Conservation (phyloP, 2,329 filamentous ascomycete genomes). For the Penicillium brevicompactum region DNA sequence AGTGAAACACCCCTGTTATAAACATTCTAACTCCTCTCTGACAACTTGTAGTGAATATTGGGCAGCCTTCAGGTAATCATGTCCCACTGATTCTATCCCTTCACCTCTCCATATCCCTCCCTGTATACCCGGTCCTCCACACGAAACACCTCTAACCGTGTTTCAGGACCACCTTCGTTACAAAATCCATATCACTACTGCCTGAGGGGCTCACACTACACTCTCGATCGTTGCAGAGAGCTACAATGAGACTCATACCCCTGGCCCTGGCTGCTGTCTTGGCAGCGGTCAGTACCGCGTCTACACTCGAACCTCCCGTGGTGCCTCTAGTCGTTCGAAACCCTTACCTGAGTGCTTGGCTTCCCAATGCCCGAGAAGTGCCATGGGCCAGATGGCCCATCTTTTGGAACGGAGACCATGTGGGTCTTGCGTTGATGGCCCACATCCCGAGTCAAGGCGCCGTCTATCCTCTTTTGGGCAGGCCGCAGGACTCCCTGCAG, state of each 20-base stretch:
- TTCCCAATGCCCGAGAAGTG: slow-evolving; percentile 68
- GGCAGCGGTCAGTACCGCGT: slow-evolving; percentile 49
- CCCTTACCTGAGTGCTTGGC: slow-evolving; percentile 78
- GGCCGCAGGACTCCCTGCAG: slow-evolving; percentile 64
- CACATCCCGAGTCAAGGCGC: slow-evolving; percentile 61
- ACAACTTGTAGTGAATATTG: not conserved
- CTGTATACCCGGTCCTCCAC: not conserved
- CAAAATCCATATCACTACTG: slow-evolving; percentile 3
- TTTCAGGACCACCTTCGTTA: slow-evolving; percentile 9
- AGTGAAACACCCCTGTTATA: not conserved
- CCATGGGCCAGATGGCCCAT: slow-evolving; percentile 88
- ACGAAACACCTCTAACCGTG: not conserved
- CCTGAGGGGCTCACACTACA: not conserved
- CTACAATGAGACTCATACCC: slow-evolving; percentile 36
- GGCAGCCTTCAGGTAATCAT: slow-evolving; percentile 5
- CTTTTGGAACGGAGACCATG: slow-evolving; percentile 73
- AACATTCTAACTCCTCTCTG: not conserved
- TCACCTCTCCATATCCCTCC: not conserved
- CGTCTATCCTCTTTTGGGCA: slow-evolving; percentile 66
- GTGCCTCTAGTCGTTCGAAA: slow-evolving; percentile 74
- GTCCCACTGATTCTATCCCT: slow-evolving; percentile 11
- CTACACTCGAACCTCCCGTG: slow-evolving; percentile 62
- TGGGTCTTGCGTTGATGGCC: slow-evolving; percentile 66
- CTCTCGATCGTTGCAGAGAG: slow-evolving; percentile 7
- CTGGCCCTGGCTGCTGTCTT: slow-evolving; percentile 37